Percentiles rank a stretch among this genome's conserved stretches.
Evolutionary conservation across 345 rosid genomes (phyloP).

Genomic region (Linum usitatissimum): DNA sequence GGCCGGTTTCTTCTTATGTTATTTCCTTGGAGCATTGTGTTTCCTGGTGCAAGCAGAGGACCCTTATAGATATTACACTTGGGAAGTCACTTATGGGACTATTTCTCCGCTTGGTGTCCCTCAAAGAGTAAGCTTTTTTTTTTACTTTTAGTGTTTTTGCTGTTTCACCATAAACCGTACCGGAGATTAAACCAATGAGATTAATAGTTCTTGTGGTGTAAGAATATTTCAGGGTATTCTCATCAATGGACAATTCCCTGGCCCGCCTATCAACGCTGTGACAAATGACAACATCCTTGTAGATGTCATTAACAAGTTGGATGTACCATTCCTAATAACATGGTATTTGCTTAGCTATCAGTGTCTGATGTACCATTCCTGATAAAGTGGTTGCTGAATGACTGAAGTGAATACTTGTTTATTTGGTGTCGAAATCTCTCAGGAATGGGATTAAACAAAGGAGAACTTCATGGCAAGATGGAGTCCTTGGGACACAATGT

Average conservation of each 20-base stretch:
- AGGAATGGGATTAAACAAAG: constrained; percentile 79
- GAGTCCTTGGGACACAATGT: constrained; percentile 85
- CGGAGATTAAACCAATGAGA: not conserved
- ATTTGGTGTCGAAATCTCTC: not conserved
- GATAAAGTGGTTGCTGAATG: not conserved
- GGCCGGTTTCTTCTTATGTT: constrained; percentile 17
- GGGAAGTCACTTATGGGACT: constrained; percentile 86
- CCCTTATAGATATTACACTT: constrained; percentile 68
- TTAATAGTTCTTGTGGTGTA: not conserved
- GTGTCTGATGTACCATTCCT: not conserved
- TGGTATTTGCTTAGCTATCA: constrained; percentile 34
- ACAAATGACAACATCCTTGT: constrained; percentile 72
- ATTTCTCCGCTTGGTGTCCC: constrained; percentile 53
- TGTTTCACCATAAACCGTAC: not conserved
- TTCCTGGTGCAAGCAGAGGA: constrained; percentile 60
- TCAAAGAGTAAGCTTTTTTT: constrained; percentile 13
- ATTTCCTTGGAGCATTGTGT: constrained; percentile 34
- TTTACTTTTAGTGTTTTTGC: not conserved
- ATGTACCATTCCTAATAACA: constrained; percentile 67
- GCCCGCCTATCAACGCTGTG: constrained; percentile 63
- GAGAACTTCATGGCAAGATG: constrained; percentile 74
- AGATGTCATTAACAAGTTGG: constrained; percentile 56
- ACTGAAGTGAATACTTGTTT: not conserved
- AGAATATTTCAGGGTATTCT: constrained; percentile 50
- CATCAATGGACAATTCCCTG: constrained; percentile 81